Base-by-base conservation (phyloP, 305 asterid genomes). In the Ilex paraguariensis region DNA sequence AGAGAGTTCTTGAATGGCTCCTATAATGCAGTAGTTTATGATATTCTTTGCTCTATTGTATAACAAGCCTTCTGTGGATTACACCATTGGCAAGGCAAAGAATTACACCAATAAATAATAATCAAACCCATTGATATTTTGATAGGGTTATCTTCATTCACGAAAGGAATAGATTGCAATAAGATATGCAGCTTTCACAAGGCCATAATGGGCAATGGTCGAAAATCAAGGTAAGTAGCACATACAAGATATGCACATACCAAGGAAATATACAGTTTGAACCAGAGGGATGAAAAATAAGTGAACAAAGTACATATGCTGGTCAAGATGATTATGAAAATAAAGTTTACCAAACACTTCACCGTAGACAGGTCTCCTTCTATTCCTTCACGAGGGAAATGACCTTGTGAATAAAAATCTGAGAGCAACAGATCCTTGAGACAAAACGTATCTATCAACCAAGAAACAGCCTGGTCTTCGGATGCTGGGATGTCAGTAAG, bases 391-490 rank as follows among this genome's bases (percentile, higher is more conserved):
- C 60, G 9, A 3, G 87, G 95, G 73, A 91, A 91, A 77, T 79
- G 84, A 39, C 96, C 95, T n/a, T 62, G 59, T 6, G 69, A 52
- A 65, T 79, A 67, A 70, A 91, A 91, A 33, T 82, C 81, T 0
- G 91, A 79, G 51, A 91, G 80, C 81, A 83, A 59, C 54, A 73
- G 77, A 71, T 91, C 98, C 79, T 91, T 91, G 61, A 63, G 75
- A 62, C 48, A 67, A 79, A 91, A 91, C 53, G 88, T 77, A 17
- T 76, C 75, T 79, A 81, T 77, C 80, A 91, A 75, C 98, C 98
- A 91, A 3, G 82, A 77, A 30, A 82, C 69, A 58, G 75, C 70
- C 69, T 79, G 69, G 14, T 69, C 73, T 69, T 88, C 93, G 13
- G 90, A 75, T 57, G 66, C 51, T 39, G 95, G 96, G 48, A 91